Evolutionary conservation across 2,329 filamentous ascomycete species (phyloP).

Genomic region (Emericellopsis atlantica): DNA sequence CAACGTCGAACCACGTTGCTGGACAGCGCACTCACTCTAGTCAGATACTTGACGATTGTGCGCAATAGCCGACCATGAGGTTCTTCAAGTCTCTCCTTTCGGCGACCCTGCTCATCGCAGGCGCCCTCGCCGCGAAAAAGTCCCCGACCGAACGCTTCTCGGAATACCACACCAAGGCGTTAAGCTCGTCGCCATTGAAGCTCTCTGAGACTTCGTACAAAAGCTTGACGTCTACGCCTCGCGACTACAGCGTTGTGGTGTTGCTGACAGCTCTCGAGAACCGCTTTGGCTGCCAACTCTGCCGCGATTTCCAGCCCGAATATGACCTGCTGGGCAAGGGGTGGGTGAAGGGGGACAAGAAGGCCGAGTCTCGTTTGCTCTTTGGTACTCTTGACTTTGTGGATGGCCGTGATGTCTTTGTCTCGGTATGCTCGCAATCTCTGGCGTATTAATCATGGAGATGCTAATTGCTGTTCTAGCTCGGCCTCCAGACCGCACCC

Average conservation of each 20-base stretch:
- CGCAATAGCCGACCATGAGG: slow-evolving; percentile 44
- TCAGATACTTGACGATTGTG: too few species aligned
- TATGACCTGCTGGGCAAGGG: slow-evolving; percentile 79
- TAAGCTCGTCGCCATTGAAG: slow-evolving; percentile 56
- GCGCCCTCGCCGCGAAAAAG: slow-evolving; percentile 52
- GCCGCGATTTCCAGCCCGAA: slow-evolving; percentile 84
- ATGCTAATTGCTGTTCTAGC: slow-evolving; percentile 32
- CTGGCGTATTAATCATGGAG: background rate
- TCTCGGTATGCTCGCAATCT: slow-evolving; percentile 50
- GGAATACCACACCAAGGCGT: slow-evolving; percentile 56
- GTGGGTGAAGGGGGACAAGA: slow-evolving; percentile 77
- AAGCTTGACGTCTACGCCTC: slow-evolving; percentile 60
- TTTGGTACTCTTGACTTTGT: slow-evolving; percentile 81
- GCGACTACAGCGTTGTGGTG: slow-evolving; percentile 74
- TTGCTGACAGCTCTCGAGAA: slow-evolving; percentile 78
- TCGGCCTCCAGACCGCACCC: slow-evolving; percentile 87
- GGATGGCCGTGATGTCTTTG: slow-evolving; percentile 73
- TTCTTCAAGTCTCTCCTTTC: slow-evolving; percentile 51
- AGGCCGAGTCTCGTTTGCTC: slow-evolving; percentile 57
- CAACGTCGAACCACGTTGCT: too few species aligned
- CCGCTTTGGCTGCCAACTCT: slow-evolving; percentile 75
- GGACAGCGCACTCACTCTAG: too few species aligned
- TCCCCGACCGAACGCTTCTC: slow-evolving; percentile 53
- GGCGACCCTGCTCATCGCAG: slow-evolving; percentile 47
- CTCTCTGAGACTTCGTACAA: slow-evolving; percentile 67